Base-by-base conservation (phyloP, 176 grass and related monocot species). In the Bromus sterilis region DNA sequence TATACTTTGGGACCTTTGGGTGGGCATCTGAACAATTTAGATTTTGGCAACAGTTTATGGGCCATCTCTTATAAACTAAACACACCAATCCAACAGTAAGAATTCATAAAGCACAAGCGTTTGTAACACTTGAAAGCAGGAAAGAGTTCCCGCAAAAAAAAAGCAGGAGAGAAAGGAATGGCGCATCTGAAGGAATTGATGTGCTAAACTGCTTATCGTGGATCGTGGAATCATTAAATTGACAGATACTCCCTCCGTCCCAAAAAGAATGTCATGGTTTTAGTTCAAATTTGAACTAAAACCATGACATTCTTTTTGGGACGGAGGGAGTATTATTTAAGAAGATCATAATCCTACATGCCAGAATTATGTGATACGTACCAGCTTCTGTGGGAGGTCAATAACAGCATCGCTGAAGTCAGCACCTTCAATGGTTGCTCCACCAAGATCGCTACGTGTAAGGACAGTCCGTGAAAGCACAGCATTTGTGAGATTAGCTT, bases 321-420 rank as follows among this genome's bases (percentile, higher is more conserved):
- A n/a, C n/a, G n/a, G n/a, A n/a, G n/a, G n/a, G n/a, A n/a, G n/a
- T n/a, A n/a, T 3, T 67, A 4, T 74, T 62, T 37, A 67, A 37
- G 11, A 79, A 16, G 10, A 41, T 4, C 31, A 57, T 58, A 64
- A 69, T 62, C 2, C 33, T 89, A 9, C 37, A 29, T 56, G 24
- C 11, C 1, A 74, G 1, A 79, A 71, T 56, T 29, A 25, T 59
- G 39, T 4, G 3, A 36, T 20, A 74, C 8, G 28, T 83, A 99
- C 96, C 91, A 95, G 96, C 77, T 99, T 99, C 74, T 92, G 91
- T 20, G 68, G 20, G 34, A 95, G 77, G 89, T 99, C 96, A 33
- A 99, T 84, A 87, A 99, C 93, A 74, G 96, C 96, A 93, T 99
- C 91, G 59, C 96, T 99, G 82, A 99, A 99, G 75, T 99, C 93